These are phyloP conservation scores for Colletotrichum simmondsii DNA, from an alignment of 2,329 filamentous ascomycete species.

Conservation along the genomic window DNA sequence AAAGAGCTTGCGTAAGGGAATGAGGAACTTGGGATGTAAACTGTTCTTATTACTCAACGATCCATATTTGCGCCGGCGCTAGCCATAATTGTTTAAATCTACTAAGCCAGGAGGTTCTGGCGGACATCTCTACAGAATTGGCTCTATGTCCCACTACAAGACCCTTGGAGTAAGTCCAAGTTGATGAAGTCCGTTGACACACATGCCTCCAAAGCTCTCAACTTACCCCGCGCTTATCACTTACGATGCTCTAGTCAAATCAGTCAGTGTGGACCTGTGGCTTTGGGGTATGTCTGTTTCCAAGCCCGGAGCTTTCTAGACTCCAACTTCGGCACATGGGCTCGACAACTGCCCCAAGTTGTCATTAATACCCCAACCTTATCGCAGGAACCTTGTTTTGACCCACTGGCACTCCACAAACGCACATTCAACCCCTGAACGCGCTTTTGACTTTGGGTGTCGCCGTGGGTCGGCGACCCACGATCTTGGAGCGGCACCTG, in stretches of 20 bases:
- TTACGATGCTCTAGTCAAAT: not conserved
- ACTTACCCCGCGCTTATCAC: conserved; percentile 10
- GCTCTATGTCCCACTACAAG: not conserved
- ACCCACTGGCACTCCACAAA: conserved; percentile 8
- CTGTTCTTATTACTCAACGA: not conserved
- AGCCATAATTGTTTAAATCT: not conserved
- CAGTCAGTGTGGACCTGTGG: not conserved
- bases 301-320: not conserved
- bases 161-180: not conserved
- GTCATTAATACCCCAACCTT: conserved; percentile 28
- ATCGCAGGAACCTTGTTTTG: conserved; percentile 1
- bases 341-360: conserved; percentile 10
- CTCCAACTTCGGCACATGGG: conserved; percentile 1
- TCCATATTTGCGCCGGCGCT: not conserved
- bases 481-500: conserved; percentile 30
- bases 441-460: conserved; percentile 15
- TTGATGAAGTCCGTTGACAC: not conserved
- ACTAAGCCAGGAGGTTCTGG: not conserved
- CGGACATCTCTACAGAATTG: not conserved
- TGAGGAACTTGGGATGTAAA: too few relatives aligned
- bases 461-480: conserved; percentile 17
- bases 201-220: not conserved
- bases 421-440: not conserved
- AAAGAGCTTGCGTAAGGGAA: not conserved
- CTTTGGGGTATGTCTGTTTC: not conserved